A percentile compares a stretch with the other conserved stretches of the same genome.
Conservation (phyloP, 2,329 filamentous ascomycete species). For the Dothistroma pini region DNA sequence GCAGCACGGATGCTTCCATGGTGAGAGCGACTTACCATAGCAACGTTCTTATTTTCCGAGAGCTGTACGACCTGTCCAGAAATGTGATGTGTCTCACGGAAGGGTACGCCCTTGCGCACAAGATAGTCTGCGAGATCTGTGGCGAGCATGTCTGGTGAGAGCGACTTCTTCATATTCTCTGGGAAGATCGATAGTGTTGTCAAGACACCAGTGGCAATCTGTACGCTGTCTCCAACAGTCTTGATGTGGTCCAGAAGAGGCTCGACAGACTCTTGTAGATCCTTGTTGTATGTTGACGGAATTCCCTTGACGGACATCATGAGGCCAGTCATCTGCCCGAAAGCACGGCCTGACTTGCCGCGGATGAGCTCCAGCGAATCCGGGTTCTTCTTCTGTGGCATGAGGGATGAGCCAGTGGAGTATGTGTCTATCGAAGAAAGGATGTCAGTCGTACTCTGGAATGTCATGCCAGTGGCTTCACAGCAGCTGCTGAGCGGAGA, state of each 20-base stretch:
- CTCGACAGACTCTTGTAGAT: constrained; percentile 83
- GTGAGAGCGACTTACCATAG: background rate
- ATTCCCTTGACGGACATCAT: constrained; percentile 74
- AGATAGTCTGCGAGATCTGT: constrained; percentile 65
- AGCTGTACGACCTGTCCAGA: constrained; percentile 69
- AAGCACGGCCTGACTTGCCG: constrained; percentile 72
- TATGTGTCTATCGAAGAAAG: constrained; percentile 58
- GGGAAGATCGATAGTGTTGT: constrained; percentile 66
- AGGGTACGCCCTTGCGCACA: constrained; percentile 66
- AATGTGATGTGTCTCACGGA: constrained; percentile 77
- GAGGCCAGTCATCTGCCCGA: constrained; percentile 77
- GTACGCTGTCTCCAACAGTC: constrained; percentile 74
- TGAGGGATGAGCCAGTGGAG: constrained; percentile 69
- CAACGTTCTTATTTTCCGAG: constrained; percentile 55
- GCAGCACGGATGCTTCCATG: no score
- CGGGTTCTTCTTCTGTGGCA: constrained; percentile 83
- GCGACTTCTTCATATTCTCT: constrained; percentile 72
- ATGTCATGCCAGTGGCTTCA: no score
- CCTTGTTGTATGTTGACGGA: constrained; percentile 84
- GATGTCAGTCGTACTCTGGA: no score
- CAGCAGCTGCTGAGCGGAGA: no score
- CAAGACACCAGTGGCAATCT: constrained; percentile 78
- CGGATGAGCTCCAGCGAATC: constrained; percentile 71
- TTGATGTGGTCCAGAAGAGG: constrained; percentile 81
- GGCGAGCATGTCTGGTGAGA: constrained; percentile 81